Evolutionary conservation across 2,329 filamentous ascomycete genomes (phyloP).

Genomic region (Dactylonectria estremocensis): DNA sequence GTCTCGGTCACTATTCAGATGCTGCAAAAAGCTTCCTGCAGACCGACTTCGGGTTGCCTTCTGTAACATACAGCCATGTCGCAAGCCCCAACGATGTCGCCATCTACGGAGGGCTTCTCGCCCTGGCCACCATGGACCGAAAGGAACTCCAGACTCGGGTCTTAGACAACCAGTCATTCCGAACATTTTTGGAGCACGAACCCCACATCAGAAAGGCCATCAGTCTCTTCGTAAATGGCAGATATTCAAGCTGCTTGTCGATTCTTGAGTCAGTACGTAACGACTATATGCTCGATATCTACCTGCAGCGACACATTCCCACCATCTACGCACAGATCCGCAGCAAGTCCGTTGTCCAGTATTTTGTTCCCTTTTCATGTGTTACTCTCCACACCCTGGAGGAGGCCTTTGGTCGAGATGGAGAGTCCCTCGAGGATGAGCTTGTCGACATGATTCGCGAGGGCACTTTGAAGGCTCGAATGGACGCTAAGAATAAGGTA

Average conservation of each 20-base stretch:
- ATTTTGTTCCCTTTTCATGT: slow-evolving; percentile 90
- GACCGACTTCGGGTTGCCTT: slow-evolving; percentile 67
- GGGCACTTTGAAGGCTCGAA: slow-evolving; percentile 80
- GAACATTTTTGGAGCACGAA: slow-evolving; percentile 91
- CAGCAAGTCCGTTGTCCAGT: slow-evolving; percentile 93
- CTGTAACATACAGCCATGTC: slow-evolving; percentile 76
- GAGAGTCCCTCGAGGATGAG: slow-evolving; percentile 79
- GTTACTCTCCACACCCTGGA: slow-evolving; percentile 87
- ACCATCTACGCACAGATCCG: slow-evolving; percentile 82
- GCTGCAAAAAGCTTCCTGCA: slow-evolving; percentile 82
- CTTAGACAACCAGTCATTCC: slow-evolving; percentile 85
- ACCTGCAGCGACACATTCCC: slow-evolving; percentile 82
- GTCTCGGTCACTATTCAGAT: slow-evolving; percentile 65
- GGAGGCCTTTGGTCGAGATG: slow-evolving; percentile 78
- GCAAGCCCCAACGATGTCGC: slow-evolving; percentile 90
- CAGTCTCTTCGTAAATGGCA: slow-evolving; percentile 88
- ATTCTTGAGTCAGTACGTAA: slow-evolving; percentile 85
- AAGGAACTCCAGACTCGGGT: slow-evolving; percentile 81
- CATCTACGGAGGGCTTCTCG: slow-evolving; percentile 90
- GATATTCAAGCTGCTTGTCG: slow-evolving; percentile 87
- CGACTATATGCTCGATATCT: slow-evolving; percentile 93
- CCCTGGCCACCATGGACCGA: slow-evolving; percentile 90
- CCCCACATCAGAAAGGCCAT: slow-evolving; percentile 95
- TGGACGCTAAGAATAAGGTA: slow-evolving; percentile 87
- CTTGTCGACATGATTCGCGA: slow-evolving; percentile 83